Base-by-base conservation (phyloP, 2,329 filamentous ascomycete species). In the Aspergillus hiratsukae region DNA sequence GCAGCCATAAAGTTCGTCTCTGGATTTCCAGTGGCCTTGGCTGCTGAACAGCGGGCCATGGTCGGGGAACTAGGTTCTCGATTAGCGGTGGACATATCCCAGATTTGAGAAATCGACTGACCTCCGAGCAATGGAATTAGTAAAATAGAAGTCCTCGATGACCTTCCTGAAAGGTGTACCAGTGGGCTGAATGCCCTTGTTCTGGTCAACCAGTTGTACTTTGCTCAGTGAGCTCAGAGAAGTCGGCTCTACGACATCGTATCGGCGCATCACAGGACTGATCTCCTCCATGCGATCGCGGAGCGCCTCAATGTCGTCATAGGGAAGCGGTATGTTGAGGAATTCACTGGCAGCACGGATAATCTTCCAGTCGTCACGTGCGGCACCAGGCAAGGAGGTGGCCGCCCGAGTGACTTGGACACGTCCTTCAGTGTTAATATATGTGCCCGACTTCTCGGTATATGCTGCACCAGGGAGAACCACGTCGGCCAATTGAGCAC, bases 311-410 rank as follows among this genome's bases (percentile, higher is more conserved):
- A 99, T 84, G 70, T 97, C 91, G 67, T 99, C 93, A 71, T 97
- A 99, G 23, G 91, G 90, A 53, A 99, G 84, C 63, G 92, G 88
- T 28, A 81, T 86, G 58, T 89, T 90, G 17, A 99, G 82, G 78
- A 96, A 97, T 77, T 97, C 94, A 70, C 89, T 94, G 55, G 84
- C 86, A 19, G 94, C 94, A 62, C 94, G 90, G 66, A 99, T 87
- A 69, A 99, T 97, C 85, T 97, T 99, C 94, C 94, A 99, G 79
- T 99, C 94, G 61, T 94, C 93, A 70, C 94, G 86, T 55, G 93
- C 86, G 53, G 91, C 94, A 58, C 94, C 94, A 25, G 91, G 90
- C 63, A 96, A 82, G 48, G 89, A 89, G 40, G 91, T 95, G 29
- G 94, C 94, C 49, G 90, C 88, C 63, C 94, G 89, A 53, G 90